Evolutionary conservation across 805 yeast genomes (phyloP), one percentile per base, ranked within the genome.

Genomic region (Diddensiella santjacobensis): DNA sequence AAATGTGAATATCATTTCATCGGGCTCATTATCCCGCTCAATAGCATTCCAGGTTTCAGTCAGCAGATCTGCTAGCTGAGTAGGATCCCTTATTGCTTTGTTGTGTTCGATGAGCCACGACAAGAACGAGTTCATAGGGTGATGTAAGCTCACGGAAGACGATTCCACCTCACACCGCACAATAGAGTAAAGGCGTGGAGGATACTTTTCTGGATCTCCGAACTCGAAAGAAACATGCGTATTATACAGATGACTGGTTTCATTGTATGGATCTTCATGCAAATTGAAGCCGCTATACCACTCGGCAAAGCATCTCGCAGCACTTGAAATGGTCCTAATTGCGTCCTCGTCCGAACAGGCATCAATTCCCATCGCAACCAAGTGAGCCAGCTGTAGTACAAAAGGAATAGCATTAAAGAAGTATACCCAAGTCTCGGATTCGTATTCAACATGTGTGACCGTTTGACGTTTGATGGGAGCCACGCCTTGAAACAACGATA

Each of bases 371-470:
- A 52, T 42, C 0, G 73, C 72, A 3, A 68, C 61, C 19, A 58
- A 54, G 5, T 62, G 54, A 3, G 68, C 67, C 1, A 71, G 61
- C 48, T 84, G 83, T 6, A 83, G 74, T 0, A 87, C 73, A 2
- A 81, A 85, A 46, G 86, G 82, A 50, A 82, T 65, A 1, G 84
- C 79, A 52, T 83, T 84, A 62, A 84, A 84, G 58, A 75, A 83
- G 1, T 80, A 76, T 1, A 83, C 77, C 72, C 90, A 93, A 44
- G 87, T 91, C 26, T 86, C 87, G 40, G 81, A 82, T 61, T 91
- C 99, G 62, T 85, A 93, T 61, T 90, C 96, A 6, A 91, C 89
- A 64, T 91, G 99, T 50, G 79, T 83, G 3, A 76, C 72, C 3
- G 80, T 79, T 59, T 88, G 96, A 50, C 98, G 73, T 52, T 73